Base-by-base conservation (phyloP, 78 protist genomes). In the Dictyostelium brefeldianum region DNA sequence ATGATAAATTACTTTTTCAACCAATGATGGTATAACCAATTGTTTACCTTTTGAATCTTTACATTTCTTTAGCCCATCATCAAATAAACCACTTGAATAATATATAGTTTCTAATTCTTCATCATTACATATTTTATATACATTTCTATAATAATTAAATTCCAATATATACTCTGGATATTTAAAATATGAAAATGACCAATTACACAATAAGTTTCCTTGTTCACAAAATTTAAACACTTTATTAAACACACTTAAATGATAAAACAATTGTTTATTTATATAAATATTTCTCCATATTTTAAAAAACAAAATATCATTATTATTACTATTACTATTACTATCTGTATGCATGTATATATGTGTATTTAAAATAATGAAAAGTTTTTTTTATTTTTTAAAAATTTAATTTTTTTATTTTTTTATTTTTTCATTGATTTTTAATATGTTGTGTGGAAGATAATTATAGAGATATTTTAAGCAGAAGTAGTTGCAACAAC, bases 1-100 rank as follows among this genome's bases (percentile, higher is more conserved):
- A 31, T 67, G 75, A 67, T 29, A 29, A 15, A n/a, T 67, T 67
- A 67, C 5, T 67, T 31, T 67, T 67, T 67, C 75, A 29, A 67
- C 31, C 11, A 22, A 31, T 0, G 75, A 67, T 15, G 75, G 75
- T 14, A 67, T 15, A 36, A 36, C 43, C 2, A 36, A 36, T 36
- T 1, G 43, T 36, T 36, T 36, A 36, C 43, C 2, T 3, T 3
- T 36, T 36, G 43, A 36, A 36, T 36, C 2, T 36, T 36, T 36
- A 36, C 43, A 36, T 36, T 1, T 36, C 43, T 36, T 36, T 36
- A 36, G 2, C 2, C 43, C 43, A 36, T 36, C 43, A 36, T 36
- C 43, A 36, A 36, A 36, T 36, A 36, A 36, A 36, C 43, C 43
- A 36, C 43, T 36, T 36, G 43, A 36, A 2, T 36, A 36, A 36